phyloP scores from a whole-genome alignment of 1,284 basidiomycete species.

The Microstroma glucosiphilum region DNA sequence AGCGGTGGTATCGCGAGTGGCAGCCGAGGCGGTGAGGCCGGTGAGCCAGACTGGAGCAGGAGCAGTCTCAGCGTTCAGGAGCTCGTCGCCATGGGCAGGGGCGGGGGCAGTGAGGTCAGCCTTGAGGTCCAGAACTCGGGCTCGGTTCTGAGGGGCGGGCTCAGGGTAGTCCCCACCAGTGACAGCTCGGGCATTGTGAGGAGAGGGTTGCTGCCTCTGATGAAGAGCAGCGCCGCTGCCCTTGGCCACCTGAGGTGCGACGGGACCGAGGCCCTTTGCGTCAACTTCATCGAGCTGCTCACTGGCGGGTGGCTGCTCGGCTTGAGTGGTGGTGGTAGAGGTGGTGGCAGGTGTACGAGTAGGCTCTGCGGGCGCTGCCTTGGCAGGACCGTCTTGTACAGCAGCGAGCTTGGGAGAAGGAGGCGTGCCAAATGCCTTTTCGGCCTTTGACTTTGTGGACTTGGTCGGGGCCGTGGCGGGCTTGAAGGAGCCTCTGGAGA shows the following conservation, averaged over 20 bases:
- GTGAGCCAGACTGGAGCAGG: conserved; percentile 34
- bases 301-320: conserved; percentile 18
- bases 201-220: conserved; percentile 15
- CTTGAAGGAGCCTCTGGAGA: conserved; percentile 33
- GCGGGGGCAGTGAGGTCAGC: conserved; percentile 30
- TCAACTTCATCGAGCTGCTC: conserved; percentile 35
- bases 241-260: conserved; percentile 23
- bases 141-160: conserved; percentile 28
- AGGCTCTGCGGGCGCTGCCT: not conserved
- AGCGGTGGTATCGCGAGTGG: conserved; percentile 18
- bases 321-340: too few relatives aligned
- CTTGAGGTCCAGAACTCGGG: conserved; percentile 28
- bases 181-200: conserved; percentile 1
- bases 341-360: conserved; percentile 13
- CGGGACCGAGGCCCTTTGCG: conserved; percentile 22
- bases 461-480: conserved; percentile 38
- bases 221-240: conserved; percentile 21
- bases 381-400: not conserved
- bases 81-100: conserved; percentile 22
- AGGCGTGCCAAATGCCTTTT: conserved; percentile 8
- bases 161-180: conserved; percentile 21
- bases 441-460: conserved; percentile 26
- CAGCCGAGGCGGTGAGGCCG: conserved; percentile 15
- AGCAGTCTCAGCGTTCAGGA: conserved; percentile 21
- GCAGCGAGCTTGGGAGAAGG: conserved; percentile 11